Evolutionary conservation across 2,329 filamentous ascomycete species (phyloP), one percentile per base, ranked within the genome.

Genomic region (Neocatenulostroma microsporum): DNA sequence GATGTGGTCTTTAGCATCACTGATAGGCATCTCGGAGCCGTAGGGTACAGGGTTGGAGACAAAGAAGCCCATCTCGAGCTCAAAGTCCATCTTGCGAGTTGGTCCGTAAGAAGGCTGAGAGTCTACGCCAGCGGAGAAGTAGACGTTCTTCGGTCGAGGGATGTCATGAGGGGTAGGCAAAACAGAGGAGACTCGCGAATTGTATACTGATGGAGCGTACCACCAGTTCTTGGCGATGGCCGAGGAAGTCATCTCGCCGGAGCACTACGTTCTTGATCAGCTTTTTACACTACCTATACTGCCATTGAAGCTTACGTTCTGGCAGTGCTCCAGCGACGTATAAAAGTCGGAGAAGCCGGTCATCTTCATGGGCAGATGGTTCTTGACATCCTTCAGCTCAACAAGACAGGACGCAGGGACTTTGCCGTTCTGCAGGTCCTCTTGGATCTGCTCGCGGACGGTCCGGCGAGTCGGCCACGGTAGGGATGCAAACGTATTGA

Each of bases 1-100:
- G 19, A 93, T 70, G 50, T 78, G 70, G 13, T 84, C 73, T 36
- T 80, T 76, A 0, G 84, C 84, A 29, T 80, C 64, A 3, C 66
- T 62, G 15, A 88, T 72, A 5, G 84, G 83, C 52, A 85, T 67
- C 0, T 48, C 46, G 2, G 60, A 44, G 1, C 67, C 66, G 6
- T 57, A 54, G 1, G 57, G 47, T 0, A 68, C 48, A 0, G 67
- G 63, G 8, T 56, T 54, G 6, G 62, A 63, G 8, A 72, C 53
- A 21, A 70, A 59, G 13, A 61, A 62, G 1, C 64, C 69, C 48
- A 72, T 57, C 41, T 73, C 69, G 3, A 72, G 55, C 43, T 73
- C 68, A 36, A 67, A 72, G 43, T 73, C 69, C 18, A 73, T 50
- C 30, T 56, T 56, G 2, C 50, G 49, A 2, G 51, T 57, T 0